Percentiles rank a stretch among this genome's conserved stretches.
Conservation (phyloP, 345 rosid genomes). For the Sonneratia caseolaris region DNA sequence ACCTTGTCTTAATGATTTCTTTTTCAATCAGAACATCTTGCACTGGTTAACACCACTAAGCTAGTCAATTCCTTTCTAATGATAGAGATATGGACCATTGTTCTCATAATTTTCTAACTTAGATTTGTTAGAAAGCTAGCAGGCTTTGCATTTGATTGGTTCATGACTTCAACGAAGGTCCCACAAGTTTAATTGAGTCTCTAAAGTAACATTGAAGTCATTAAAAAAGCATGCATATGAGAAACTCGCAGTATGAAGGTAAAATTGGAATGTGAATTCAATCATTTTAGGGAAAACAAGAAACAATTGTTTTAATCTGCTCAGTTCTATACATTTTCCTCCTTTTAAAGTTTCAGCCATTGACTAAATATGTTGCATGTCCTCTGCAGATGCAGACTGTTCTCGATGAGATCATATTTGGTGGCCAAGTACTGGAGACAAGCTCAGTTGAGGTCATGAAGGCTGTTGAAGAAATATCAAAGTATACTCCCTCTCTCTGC, state of each 20-base stretch:
- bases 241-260: neutral
- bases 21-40: neutral
- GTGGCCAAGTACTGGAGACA: conserved; percentile 94
- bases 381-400: conserved; percentile 65
- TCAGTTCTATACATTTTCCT: neutral
- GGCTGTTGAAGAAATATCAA: conserved; percentile 81
- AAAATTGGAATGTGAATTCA: neutral
- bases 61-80: neutral
- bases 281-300: neutral
- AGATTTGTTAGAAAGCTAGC: neutral
- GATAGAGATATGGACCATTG: neutral
- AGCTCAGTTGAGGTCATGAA: conserved; percentile 69
- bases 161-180: neutral
- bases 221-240: neutral
- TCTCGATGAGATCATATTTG: conserved; percentile 75
- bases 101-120: neutral
- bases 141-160: neutral
- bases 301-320: neutral
- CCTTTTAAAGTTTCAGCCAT: neutral
- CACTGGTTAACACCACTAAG: neutral
- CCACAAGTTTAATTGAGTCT: neutral
- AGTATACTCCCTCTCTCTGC: conserved; percentile 30
- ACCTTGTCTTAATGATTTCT: neutral
- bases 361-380: neutral
- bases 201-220: neutral